phyloP scores from a whole-genome alignment of 371 early-diverging fungal species.

The Mortierella sp. region DNA sequence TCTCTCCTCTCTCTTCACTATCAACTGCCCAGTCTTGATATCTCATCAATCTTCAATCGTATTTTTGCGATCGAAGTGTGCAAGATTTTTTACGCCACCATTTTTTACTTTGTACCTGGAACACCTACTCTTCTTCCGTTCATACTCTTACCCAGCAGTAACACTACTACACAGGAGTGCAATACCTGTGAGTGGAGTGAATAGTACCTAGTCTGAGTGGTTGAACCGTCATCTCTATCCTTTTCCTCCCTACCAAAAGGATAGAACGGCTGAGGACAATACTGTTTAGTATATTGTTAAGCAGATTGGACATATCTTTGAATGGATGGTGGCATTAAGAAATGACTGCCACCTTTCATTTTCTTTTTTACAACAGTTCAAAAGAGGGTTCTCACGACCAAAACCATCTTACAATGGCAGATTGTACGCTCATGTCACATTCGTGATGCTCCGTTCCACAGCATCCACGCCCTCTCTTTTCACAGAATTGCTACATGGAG shows the following conservation, averaged over 20 bases:
- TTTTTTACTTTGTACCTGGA: neutral
- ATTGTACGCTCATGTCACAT: no score
- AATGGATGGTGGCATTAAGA: neutral
- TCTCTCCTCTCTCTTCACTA: neutral
- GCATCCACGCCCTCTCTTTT: no score
- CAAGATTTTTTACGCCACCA: neutral
- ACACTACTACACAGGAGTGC: neutral
- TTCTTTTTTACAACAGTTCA: neutral
- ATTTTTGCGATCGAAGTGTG: neutral
- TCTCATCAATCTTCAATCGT: neutral
- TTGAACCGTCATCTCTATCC: neutral
- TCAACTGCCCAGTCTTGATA: neutral
- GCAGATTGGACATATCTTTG: neutral
- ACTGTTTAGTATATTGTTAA: neutral
- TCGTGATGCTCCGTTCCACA: no score
- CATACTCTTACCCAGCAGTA: neutral
- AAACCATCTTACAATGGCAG: no score
- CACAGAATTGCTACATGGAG: no score
- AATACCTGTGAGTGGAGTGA: neutral
- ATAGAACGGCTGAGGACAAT: neutral
- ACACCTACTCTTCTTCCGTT: neutral
- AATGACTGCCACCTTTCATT: neutral
- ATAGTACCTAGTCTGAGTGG: neutral
- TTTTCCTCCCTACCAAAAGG: neutral
- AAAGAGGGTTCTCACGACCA: no score